These are phyloP conservation scores for Diphasiastrum complanatum DNA, from an alignment of 83 land plant species.

Conservation along the genomic window DNA sequence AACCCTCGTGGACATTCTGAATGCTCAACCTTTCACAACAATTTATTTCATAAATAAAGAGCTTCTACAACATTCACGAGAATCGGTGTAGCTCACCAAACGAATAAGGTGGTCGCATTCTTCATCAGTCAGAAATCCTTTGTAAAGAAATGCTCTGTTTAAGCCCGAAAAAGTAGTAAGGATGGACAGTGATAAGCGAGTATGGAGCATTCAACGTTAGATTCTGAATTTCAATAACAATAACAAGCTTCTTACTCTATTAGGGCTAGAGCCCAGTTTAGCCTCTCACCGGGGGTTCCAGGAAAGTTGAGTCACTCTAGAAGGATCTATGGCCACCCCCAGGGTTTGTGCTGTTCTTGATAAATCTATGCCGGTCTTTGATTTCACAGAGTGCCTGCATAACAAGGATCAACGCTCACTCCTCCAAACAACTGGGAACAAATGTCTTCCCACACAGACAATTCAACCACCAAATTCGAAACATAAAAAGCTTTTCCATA, in stretches of 20 bases:
- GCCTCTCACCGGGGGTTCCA: too few species aligned
- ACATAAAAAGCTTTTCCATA: too few species aligned
- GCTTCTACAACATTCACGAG: background rate
- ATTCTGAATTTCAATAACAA: background rate
- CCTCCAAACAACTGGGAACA: too few species aligned
- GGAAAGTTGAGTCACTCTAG: conserved; percentile 3
- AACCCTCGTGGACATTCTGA: background rate
- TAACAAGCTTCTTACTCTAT: too few species aligned
- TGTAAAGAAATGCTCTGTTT: conserved; percentile 67
- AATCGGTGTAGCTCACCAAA: conserved; percentile 39
- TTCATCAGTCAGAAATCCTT: conserved; percentile 60
- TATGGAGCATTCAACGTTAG: background rate
- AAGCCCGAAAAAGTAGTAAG: background rate
- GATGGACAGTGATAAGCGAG: background rate
- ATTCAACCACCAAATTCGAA: too few species aligned
- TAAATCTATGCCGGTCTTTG: too few species aligned
- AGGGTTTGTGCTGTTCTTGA: background rate
- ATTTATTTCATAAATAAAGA: background rate
- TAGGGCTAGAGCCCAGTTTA: too few species aligned
- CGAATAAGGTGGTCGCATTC: conserved; percentile 76
- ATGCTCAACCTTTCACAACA: background rate
- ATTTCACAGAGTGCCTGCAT: too few species aligned
- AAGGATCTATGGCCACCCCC: background rate
- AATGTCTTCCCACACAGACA: too few species aligned
- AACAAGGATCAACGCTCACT: too few species aligned